phyloP scores from a whole-genome alignment of 2,329 filamentous ascomycete species.

The Blumeria hordei region DNA sequence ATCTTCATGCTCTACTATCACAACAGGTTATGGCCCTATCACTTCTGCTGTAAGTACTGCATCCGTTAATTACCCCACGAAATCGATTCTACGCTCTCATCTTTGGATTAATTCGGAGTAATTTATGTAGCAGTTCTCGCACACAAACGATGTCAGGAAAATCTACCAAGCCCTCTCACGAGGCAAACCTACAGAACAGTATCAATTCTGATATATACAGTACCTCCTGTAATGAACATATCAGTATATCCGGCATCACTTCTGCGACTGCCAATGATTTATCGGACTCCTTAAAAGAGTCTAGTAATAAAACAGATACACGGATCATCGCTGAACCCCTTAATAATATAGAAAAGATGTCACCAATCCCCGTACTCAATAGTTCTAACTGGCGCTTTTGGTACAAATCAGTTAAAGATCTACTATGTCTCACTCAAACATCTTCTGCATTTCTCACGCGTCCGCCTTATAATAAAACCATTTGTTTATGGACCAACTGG shows the following conservation, averaged over 20 bases:
- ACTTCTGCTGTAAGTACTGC: neutral
- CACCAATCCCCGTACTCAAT: neutral
- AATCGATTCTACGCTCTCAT: neutral
- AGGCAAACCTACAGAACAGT: neutral
- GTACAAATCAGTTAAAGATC: neutral
- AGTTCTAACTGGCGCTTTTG: neutral
- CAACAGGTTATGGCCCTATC: neutral
- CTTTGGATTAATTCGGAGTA: neutral
- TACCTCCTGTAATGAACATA: neutral
- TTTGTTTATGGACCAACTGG: neutral
- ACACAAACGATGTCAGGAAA: neutral
- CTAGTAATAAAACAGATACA: neutral
- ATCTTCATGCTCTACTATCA: neutral
- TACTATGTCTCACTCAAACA: neutral
- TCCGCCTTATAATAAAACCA: neutral
- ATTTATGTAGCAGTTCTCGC: neutral
- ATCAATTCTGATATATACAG: neutral
- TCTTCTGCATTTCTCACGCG: neutral
- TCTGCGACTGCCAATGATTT: neutral
- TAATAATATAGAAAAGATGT: neutral
- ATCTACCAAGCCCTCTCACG: neutral
- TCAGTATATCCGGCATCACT: neutral
- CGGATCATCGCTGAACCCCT: neutral
- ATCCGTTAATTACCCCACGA: neutral
- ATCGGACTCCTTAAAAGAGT: neutral